Conservation (phyloP, 192 early-diverging fungal genomes). For the Coemansia asiatica region DNA sequence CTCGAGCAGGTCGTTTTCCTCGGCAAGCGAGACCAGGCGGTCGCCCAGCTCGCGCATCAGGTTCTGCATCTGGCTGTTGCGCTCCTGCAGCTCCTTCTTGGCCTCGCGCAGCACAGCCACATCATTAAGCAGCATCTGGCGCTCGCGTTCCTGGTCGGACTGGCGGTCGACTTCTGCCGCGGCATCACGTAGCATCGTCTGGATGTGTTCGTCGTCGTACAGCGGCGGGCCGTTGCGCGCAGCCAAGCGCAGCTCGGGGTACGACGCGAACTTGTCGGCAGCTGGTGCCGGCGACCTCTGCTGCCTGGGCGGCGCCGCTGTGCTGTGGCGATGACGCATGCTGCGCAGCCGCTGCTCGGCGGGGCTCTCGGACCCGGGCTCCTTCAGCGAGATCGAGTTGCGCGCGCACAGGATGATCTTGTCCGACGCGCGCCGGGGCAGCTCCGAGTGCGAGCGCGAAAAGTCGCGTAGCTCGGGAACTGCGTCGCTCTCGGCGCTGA, state of each 20-base stretch:
- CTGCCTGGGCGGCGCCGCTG: constrained; percentile 9
- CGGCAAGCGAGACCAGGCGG: constrained; percentile 40
- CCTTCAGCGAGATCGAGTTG: constrained; percentile 19
- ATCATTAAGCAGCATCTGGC: constrained; percentile 8
- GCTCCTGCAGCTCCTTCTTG: constrained; percentile 42
- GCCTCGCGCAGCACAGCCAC: constrained; percentile 21
- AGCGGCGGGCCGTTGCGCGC: constrained; percentile 12
- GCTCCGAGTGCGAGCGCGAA: constrained; percentile 18
- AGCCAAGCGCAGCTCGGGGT: constrained; percentile 43
- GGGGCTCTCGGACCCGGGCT: not conserved
- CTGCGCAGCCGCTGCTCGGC: constrained; percentile 35
- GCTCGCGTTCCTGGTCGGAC: constrained; percentile 19
- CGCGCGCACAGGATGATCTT: constrained; percentile 38
- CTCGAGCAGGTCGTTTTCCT: constrained; percentile 50
- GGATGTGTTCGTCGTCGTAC: constrained; percentile 39
- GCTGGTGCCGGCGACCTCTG: not conserved
- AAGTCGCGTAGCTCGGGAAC: not conserved
- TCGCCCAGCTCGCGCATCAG: constrained; percentile 44
- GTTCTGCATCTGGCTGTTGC: constrained; percentile 46
- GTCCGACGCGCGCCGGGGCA: constrained; percentile 27
- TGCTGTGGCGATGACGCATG: constrained; percentile 44
- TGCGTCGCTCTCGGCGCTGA: not conserved
- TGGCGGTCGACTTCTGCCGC: constrained; percentile 25
- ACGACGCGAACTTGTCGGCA: constrained; percentile 45
- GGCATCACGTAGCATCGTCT: constrained; percentile 34